Evolutionary conservation across 2,329 filamentous ascomycete species (phyloP), one percentile per base, ranked within the genome.

Genomic region (Zasmidium cellare): DNA sequence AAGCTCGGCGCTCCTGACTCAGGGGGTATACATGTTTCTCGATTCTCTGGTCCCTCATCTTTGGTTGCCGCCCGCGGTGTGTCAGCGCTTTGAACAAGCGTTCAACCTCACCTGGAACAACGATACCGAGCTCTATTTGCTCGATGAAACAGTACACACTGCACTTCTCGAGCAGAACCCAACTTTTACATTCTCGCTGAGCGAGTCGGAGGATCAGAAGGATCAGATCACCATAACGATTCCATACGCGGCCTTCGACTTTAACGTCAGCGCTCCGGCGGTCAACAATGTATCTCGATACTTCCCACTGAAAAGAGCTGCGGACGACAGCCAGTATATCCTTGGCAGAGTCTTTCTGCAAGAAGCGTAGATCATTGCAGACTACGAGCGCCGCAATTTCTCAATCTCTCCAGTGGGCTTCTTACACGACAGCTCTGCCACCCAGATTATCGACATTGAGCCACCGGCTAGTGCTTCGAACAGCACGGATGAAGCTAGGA

Each of bases 21-120:
- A 55, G 1, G 46, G 51, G 7, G 64, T 68, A 44, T 46, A 61
- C 19, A 48, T 61, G 14, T 76, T 67, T 23, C 67, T 79, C 31
- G 74, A 79, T 63, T 76, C 75, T 7, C 72, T 75, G 16, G 69
- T 77, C 2, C 63, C 76, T 1, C 68, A 77, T 20, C 63, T 78
- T 6, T 78, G 74, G 74, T 66, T 79, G 1, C 76, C 76, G 1
- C 9, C 58, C 0, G 55, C 58, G 9, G 70, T 76, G 19, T 79
- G 77, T 59, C 65, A 72, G 16, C 65, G 12, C 6, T 77, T 79
- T 55, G 74, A 75, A 61, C n/a, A 60, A 16, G 71, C 71, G 1
- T 78, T 79, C 59, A 71, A 71, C 0, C 65, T 79, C 1, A 71
- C 65, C 2, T 79, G 74, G 66, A 71, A 77, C 58, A 53, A 65